Base-by-base conservation (phyloP, 805 yeast genomes). In the Ogataea polymorpha region DNA sequence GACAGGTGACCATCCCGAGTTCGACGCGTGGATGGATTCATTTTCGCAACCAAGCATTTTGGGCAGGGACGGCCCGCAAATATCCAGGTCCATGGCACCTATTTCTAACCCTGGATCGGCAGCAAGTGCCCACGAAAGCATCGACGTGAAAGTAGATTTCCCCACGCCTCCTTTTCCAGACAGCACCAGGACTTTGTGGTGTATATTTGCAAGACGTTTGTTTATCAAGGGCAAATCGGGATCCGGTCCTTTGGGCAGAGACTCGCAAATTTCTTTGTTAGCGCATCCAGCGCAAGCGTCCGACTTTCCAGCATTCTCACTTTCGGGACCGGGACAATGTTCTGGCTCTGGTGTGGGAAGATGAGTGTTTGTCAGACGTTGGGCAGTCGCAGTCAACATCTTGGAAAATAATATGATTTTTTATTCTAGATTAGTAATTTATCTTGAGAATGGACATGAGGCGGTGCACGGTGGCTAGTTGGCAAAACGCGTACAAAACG, bases 301-400 rank as follows among this genome's bases (percentile, higher is more conserved):
- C 3, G 87, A 90, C 54, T 84, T 79, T 6, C 99, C 99, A 2
- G 99, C 99, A 39, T 67, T 65, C 52, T 89, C 97, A 2, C 95
- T 83, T 58, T 91, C 96, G 2, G 98, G 96, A 1, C 99, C 99
- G 0, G 99, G 99, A 67, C 99, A 93, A 63, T 93, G 98, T 58
- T 89, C 97, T 1, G 99, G 98, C 56, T 84, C 95, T 0, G 93
- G 89, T 0, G 81, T 86, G 41, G 71, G 68, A 18, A 75, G 49
- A 26, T 39, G 47, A 13, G 21, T 39, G 23, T 25, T 44, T 31
- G 16, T 17, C n/a, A 21, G 28, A 16, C 45, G 37, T n/a, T 39
- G 31, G 6, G 41, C 26, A 18, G 34, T 32, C 16, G 46, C 45
- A 13, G 54, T 48, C 15, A 46, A 45, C 50, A 48, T 48, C 20